phyloP scores from a whole-genome alignment of 2,329 filamentous ascomycete species.

The Venturia carpophila region DNA sequence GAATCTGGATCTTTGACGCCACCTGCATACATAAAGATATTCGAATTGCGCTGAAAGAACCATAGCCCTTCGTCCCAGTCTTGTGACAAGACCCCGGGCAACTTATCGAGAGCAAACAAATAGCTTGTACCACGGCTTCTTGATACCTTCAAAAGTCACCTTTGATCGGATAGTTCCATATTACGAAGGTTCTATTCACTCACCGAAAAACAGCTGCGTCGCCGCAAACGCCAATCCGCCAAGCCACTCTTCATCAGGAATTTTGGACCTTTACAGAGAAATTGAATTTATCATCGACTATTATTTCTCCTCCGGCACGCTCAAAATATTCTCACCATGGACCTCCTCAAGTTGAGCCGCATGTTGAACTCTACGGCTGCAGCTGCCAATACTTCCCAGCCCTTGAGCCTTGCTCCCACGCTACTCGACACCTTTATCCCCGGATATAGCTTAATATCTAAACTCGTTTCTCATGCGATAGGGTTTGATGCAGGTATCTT shows the following conservation, averaged over 20 bases:
- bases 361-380: conserved; percentile 10
- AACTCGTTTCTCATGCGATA: conserved; percentile 34
- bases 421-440: conserved; percentile 45
- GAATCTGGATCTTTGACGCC: neutral
- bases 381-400: conserved; percentile 19
- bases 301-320: neutral
- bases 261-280: neutral
- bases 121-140: neutral
- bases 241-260: neutral
- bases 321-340: neutral
- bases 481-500: conserved; percentile 43
- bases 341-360: conserved; percentile 6
- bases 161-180: neutral
- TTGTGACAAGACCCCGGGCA: neutral
- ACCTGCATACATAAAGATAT: neutral
- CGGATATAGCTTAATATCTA: conserved; percentile 42
- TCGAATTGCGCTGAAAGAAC: neutral
- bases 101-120: neutral
- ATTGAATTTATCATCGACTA: neutral
- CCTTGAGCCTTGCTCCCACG: conserved; percentile 35
- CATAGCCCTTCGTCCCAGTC: neutral
- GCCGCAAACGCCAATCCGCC: neutral
- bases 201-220: neutral
- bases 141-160: neutral
- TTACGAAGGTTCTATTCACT: neutral